Conservation (phyloP, 257 asterid genomes). For the Ilex asprella region DNA sequence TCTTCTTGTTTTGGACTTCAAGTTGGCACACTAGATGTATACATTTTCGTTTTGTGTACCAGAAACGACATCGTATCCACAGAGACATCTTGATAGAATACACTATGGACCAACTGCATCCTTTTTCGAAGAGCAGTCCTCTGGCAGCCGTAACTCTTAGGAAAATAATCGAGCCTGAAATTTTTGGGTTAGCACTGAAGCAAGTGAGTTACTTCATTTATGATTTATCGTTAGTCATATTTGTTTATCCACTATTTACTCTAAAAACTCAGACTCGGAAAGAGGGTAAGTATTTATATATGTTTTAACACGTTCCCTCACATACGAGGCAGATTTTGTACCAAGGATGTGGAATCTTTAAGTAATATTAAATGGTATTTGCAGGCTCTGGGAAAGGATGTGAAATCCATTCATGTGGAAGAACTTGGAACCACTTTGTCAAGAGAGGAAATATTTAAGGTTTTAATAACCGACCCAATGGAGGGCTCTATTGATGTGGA, state of each 20-base stretch:
- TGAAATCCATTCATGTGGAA: conserved; percentile 52
- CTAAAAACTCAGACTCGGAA: no score
- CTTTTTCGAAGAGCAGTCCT: conserved; percentile 34
- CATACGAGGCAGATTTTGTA: no score
- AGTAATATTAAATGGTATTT: background rate
- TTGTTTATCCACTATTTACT: no score
- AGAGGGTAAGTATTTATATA: no score
- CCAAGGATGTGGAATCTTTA: no score
- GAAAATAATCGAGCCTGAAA: conserved; percentile 58
- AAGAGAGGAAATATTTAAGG: conserved; percentile 47
- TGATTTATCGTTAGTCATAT: no score
- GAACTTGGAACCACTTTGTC: conserved; percentile 45
- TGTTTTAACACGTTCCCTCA: no score
- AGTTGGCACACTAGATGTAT: no score
- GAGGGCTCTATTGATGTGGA: conserved; percentile 92
- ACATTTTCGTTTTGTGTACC: conserved; percentile 6
- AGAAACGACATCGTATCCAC: conserved; percentile 62
- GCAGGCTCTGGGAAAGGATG: conserved; percentile 69
- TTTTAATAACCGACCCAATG: conserved; percentile 59
- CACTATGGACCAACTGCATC: conserved; percentile 28
- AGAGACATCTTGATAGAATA: conserved; percentile 53
- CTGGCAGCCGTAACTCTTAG: conserved; percentile 54
- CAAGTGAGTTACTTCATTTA: conserved; percentile 36
- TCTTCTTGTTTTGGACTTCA: background rate
- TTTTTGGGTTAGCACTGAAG: conserved; percentile 65